Evolutionary conservation across 2,329 filamentous ascomycete genomes (phyloP).

Genomic region (Colletotrichum orbiculare): DNA sequence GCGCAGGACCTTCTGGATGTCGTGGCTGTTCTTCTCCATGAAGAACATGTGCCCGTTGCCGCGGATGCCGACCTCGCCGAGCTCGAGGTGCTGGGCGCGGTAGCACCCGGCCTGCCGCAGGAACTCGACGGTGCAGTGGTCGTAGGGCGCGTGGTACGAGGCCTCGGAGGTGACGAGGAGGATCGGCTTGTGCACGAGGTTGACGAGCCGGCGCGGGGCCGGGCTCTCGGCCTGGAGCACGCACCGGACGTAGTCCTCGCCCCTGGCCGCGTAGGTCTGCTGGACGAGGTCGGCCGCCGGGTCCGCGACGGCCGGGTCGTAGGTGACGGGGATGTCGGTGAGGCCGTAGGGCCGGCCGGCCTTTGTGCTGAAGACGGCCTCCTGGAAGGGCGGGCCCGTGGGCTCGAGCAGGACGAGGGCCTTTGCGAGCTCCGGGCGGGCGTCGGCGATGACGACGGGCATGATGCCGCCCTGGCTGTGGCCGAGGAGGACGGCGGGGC

Average conservation of each 20-base stretch:
- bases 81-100: slow-evolving; percentile 47
- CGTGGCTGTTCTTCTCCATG: slow-evolving; percentile 59
- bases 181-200: slow-evolving; percentile 48
- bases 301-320: slow-evolving; percentile 54
- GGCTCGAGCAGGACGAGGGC: slow-evolving; percentile 58
- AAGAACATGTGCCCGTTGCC: slow-evolving; percentile 62
- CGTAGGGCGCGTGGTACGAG: slow-evolving; percentile 58
- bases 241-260: slow-evolving; percentile 41
- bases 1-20: slow-evolving; percentile 45
- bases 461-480: slow-evolving; percentile 59
- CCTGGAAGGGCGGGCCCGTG: slow-evolving; percentile 58
- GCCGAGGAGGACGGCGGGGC: slow-evolving; percentile 51
- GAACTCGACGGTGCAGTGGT: slow-evolving; percentile 54
- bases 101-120: slow-evolving; percentile 55
- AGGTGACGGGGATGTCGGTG: slow-evolving; percentile 60
- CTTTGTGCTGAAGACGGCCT: slow-evolving; percentile 50
- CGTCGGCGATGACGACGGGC: slow-evolving; percentile 55
- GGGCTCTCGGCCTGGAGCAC: slow-evolving; percentile 50
- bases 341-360: slow-evolving; percentile 56
- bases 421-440: slow-evolving; percentile 52
- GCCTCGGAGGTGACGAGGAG: slow-evolving; percentile 55
- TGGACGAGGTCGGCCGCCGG: slow-evolving; percentile 48
- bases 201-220: slow-evolving; percentile 48
- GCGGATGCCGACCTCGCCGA: slow-evolving; percentile 51
- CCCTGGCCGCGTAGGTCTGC: slow-evolving; percentile 41